Evolutionary conservation across 2,329 filamentous ascomycete species (phyloP), one percentile per base, ranked within the genome.

Genomic region (Fusarium abutilonis): DNA sequence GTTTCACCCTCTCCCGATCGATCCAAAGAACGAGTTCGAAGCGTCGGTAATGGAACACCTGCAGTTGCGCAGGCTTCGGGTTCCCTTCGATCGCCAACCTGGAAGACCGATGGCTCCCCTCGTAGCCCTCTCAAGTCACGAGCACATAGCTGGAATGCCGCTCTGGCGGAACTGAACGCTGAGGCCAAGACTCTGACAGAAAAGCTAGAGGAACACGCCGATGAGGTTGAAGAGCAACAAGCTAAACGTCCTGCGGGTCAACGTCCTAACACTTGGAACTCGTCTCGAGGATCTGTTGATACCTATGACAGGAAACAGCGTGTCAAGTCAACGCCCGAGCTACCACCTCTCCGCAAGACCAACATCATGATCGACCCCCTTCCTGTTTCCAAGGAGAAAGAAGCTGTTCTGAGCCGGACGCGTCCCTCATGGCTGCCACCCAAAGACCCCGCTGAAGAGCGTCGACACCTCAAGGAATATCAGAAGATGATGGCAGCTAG

Each of bases 361-460:
- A 90, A 93, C 68, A 89, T 92, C 64, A 91, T 94, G 84, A 92
- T 94, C 60, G 91, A 95, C 69, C 91, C 91, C 4, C 79, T 95
- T 32, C 91, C 91, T 14, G 87, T 93, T 26, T 94, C 91, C 41
- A 93, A 91, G 74, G 91, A 95, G 76, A 95, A 95, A 74, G 90
- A 94, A 70, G 91, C 91, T 4, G 90, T 93, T 2, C 80, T 95
- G 19, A 92, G 90, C 21, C 83, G 92, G 15, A 95, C 91, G 2
- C 83, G 91, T 34, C 91, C 91, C 1, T 93, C 90, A 1, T 95
- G 92, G 92, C 80, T 95, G 3, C 91, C 92, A 1, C 91, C 91
- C 1, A 95, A 95, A 77, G 88, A 95, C 65, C 93, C 92, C 2
- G 90, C 90, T 50, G 95, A 99, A 75, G 95, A 99, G 78, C 91